phyloP scores from a whole-genome alignment of 2,329 filamentous ascomycete genomes.

The Penicillium sp. region DNA sequence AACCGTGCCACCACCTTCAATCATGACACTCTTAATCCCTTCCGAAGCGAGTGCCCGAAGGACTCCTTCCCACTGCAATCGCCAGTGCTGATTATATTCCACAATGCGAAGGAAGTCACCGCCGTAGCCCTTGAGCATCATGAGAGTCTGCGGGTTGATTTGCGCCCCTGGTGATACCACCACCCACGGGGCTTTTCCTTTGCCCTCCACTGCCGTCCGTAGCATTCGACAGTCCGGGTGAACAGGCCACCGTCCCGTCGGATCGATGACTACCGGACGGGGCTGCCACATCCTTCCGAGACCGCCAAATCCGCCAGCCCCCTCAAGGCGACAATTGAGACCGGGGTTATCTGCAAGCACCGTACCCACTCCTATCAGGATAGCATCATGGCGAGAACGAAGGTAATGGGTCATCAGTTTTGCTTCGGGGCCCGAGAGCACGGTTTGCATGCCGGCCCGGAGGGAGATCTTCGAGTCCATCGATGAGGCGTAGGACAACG shows the following conservation, averaged over 20 bases:
- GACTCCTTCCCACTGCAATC: conserved; percentile 68
- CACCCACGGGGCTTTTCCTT: conserved; percentile 75
- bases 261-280: conserved; percentile 81
- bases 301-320: conserved; percentile 61
- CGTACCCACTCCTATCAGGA: conserved; percentile 83
- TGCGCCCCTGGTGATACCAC: conserved; percentile 57
- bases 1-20: conserved; percentile 83
- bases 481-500: conserved; percentile 87
- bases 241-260: conserved; percentile 72
- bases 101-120: conserved; percentile 50
- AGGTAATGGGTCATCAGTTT: conserved; percentile 95
- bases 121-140: conserved; percentile 51
- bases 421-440: conserved; percentile 78
- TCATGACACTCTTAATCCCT: conserved; percentile 79
- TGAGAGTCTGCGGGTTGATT: conserved; percentile 51
- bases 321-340: conserved; percentile 77
- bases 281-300: conserved; percentile 66
- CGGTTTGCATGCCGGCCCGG: conserved; percentile 77
- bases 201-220: conserved; percentile 64
- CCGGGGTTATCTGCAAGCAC: conserved; percentile 83
- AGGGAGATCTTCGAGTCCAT: conserved; percentile 81
- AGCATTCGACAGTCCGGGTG: conserved; percentile 66
- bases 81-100: conserved; percentile 45
- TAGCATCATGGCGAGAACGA: conserved; percentile 79
- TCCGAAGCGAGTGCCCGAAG: conserved; percentile 61